Evolutionary conservation across 805 yeast genomes (phyloP).

Genomic region (Teunomyces panamensis): DNA sequence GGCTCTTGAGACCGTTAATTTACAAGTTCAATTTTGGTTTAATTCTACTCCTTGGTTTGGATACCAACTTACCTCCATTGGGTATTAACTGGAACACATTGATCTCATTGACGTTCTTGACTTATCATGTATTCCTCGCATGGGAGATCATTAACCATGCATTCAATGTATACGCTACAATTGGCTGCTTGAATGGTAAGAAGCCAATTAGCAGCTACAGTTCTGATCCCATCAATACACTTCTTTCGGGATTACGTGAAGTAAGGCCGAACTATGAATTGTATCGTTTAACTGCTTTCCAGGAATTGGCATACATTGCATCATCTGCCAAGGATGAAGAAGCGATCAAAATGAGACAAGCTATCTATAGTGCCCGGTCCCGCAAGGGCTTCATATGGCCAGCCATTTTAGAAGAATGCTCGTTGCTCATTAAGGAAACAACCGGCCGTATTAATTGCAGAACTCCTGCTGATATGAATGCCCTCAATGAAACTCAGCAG

Average conservation of each 20-base stretch:
- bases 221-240: constrained; percentile 59
- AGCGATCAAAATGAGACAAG: constrained; percentile 44
- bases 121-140: constrained; percentile 33
- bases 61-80: constrained; percentile 41
- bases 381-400: constrained; percentile 54
- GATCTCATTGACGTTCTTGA: constrained; percentile 18
- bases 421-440: constrained; percentile 49
- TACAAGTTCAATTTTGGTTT: constrained; percentile 34
- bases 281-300: constrained; percentile 63
- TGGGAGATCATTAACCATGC: constrained; percentile 60
- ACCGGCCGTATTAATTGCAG: constrained; percentile 41
- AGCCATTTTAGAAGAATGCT: constrained; percentile 57
- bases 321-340: constrained; percentile 36
- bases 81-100: constrained; percentile 29
- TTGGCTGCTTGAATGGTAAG: constrained; percentile 70
- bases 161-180: constrained; percentile 62
- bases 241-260: constrained; percentile 62
- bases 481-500: constrained; percentile 23
- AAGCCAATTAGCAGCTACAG: constrained; percentile 59
- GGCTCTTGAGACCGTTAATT: constrained; percentile 38
- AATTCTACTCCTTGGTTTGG: constrained; percentile 31
- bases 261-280: constrained; percentile 33
- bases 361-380: constrained; percentile 51
- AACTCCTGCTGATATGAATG: constrained; percentile 27
- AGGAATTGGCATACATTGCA: constrained; percentile 67